phyloP scores from a whole-genome alignment of 2,329 filamentous ascomycete species.

The Fusarium xyrophilum region DNA sequence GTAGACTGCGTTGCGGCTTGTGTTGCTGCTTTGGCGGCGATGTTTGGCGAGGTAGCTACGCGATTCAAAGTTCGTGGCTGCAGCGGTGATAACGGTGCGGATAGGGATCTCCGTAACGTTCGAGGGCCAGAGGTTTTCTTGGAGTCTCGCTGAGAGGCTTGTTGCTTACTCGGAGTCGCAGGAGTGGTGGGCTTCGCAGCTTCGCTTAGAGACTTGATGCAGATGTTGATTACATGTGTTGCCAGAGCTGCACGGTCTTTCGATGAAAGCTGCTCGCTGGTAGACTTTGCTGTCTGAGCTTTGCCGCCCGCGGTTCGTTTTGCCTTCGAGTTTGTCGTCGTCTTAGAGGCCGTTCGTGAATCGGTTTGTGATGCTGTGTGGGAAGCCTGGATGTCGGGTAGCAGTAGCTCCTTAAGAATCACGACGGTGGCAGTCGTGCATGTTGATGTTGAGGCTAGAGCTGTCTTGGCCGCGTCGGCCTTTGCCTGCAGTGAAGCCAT shows the following conservation, averaged over 20 bases:
- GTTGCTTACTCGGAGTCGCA: constrained; percentile 44
- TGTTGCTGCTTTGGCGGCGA: constrained; percentile 46
- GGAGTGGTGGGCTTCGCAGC: constrained; percentile 60
- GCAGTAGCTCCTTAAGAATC: constrained; percentile 56
- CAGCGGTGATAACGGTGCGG: constrained; percentile 66
- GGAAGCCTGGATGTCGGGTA: constrained; percentile 44
- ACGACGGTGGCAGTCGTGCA: constrained; percentile 60
- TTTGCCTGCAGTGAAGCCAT: constrained; percentile 56
- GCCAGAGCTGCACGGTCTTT: constrained; percentile 71
- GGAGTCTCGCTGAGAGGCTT: constrained; percentile 46
- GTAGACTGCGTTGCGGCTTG: constrained; percentile 46
- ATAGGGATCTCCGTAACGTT: constrained; percentile 61
- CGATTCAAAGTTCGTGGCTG: constrained; percentile 68
- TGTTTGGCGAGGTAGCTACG: constrained; percentile 60
- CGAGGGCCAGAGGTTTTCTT: constrained; percentile 48
- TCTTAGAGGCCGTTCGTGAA: constrained; percentile 41
- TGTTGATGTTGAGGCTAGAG: constrained; percentile 59
- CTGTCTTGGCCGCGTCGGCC: constrained; percentile 60
- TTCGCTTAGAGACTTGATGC: constrained; percentile 73
- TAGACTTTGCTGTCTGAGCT: constrained; percentile 21
- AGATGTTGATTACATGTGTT: constrained; percentile 74
- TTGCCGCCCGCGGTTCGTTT: constrained; percentile 29
- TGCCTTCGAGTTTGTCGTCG: constrained; percentile 36
- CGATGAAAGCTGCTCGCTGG: constrained; percentile 40
- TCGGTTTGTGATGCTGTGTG: constrained; percentile 38